phyloP scores from a whole-genome alignment of 129 eudicot genomes.

The Flaveria ramosissima region DNA sequence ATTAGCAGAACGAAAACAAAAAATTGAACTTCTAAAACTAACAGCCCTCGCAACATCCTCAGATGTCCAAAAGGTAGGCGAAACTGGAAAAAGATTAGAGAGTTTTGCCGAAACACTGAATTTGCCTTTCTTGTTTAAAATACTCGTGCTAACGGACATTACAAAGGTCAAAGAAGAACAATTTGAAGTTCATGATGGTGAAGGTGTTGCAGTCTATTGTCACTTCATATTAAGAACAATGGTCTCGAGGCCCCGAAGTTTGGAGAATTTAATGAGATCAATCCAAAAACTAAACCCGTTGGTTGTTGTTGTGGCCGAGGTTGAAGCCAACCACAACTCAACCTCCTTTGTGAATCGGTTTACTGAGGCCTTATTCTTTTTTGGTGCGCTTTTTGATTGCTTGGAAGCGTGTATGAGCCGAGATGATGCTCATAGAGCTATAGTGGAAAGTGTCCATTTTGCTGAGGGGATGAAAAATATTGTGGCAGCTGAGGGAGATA shows the following conservation, averaged over 20 bases:
- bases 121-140: slow-evolving; percentile 51
- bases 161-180: slow-evolving; percentile 40
- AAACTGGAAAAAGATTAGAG: slow-evolving; percentile 49
- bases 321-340: no score
- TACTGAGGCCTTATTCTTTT: no score
- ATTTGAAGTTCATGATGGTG: slow-evolving; percentile 41
- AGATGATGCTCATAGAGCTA: no score
- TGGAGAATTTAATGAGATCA: slow-evolving; percentile 51
- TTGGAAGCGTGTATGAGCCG: no score
- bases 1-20: slow-evolving; percentile 27
- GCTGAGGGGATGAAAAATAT: slow-evolving; percentile 54
- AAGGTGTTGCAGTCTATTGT: slow-evolving; percentile 45
- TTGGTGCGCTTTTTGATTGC: no score
- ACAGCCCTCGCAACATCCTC: slow-evolving; percentile 42
- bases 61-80: slow-evolving; percentile 35
- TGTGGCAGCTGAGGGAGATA: slow-evolving; percentile 53
- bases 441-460: slow-evolving; percentile 51
- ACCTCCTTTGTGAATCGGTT: no score
- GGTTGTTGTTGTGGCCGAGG: no score
- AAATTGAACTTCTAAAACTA: slow-evolving; percentile 41
- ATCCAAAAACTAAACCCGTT: no score
- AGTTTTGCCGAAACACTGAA: slow-evolving; percentile 51
- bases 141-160: slow-evolving; percentile 48
- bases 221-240: slow-evolving; percentile 43
- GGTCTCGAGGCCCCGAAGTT: slow-evolving; percentile 43